Evolutionary conservation across 768 basidiomycete species (phyloP).

Genomic region (Mrakia frigida): DNA sequence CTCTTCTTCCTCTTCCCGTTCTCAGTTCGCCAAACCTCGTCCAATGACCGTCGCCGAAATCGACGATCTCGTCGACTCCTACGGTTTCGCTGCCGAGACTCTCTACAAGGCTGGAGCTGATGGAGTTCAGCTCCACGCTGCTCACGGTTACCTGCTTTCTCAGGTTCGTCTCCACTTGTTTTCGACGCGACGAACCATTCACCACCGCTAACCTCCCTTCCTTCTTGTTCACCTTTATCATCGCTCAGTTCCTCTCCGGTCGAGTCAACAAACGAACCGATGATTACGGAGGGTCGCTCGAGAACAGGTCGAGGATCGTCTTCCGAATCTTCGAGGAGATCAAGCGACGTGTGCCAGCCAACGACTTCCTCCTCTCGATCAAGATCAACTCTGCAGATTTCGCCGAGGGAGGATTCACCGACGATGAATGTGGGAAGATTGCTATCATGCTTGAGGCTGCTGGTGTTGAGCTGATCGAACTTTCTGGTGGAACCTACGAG

Average conservation of each 20-base stretch:
- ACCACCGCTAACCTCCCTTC: background rate
- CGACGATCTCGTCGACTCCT: slow-evolving; percentile 36
- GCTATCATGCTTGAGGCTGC: background rate
- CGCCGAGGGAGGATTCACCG: slow-evolving; percentile 23
- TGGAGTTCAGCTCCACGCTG: slow-evolving; percentile 34
- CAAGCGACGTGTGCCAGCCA: slow-evolving; percentile 27
- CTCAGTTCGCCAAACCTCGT: slow-evolving; percentile 36
- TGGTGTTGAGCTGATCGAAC: slow-evolving; percentile 31
- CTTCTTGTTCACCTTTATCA: background rate
- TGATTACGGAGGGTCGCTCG: slow-evolving; percentile 37
- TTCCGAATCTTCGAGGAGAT: slow-evolving; percentile 44
- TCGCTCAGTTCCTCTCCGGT: slow-evolving; percentile 41
- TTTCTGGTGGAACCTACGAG: slow-evolving; percentile 35
- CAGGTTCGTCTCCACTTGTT: background rate
- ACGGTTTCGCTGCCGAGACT: slow-evolving; percentile 34
- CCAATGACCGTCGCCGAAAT: slow-evolving; percentile 35
- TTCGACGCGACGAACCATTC: background rate
- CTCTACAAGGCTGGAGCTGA: slow-evolving; percentile 36
- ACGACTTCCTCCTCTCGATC: slow-evolving; percentile 27
- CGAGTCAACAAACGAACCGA: slow-evolving; percentile 46
- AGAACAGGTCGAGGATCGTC: slow-evolving; percentile 45
- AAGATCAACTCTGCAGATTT: slow-evolving; percentile 27
- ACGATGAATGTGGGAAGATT: slow-evolving; percentile 17
- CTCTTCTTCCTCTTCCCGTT: background rate
- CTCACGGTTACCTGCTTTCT: slow-evolving; percentile 34